Evolutionary conservation across 2,329 filamentous ascomycete species (phyloP).

Genomic region (Rhynchosporium secalis): DNA sequence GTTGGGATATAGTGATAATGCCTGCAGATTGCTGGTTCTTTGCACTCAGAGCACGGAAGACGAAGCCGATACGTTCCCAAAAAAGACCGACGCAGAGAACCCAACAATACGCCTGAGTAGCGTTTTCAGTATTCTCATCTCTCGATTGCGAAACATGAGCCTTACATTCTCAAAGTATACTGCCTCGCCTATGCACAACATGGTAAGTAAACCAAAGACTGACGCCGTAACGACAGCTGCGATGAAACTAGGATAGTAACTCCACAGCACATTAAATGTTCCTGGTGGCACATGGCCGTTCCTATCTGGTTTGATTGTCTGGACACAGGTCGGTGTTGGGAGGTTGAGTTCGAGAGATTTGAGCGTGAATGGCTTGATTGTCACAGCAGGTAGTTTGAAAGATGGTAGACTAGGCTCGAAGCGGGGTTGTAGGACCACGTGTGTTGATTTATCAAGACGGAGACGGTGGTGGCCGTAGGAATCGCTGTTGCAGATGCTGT

Average conservation of each 20-base stretch:
- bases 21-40: constrained; percentile 41
- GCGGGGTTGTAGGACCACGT: neutral
- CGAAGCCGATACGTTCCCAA: constrained; percentile 45
- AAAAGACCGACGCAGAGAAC: constrained; percentile 46
- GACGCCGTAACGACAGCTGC: constrained; percentile 40
- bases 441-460: neutral
- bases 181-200: constrained; percentile 40
- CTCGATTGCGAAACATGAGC: neutral
- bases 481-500: neutral
- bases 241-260: constrained; percentile 42
- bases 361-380: constrained; percentile 1
- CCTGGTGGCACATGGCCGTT: constrained; percentile 43
- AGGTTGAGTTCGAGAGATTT: neutral
- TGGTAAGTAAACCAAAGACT: constrained; percentile 40
- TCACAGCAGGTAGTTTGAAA: neutral
- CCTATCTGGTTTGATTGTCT: constrained; percentile 41
- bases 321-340: constrained; percentile 41
- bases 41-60: constrained; percentile 44
- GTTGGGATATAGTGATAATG: constrained; percentile 39
- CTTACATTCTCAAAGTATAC: constrained; percentile 38
- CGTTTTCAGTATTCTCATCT: neutral
- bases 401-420: neutral
- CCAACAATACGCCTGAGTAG: constrained; percentile 42
- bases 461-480: neutral
- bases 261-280: constrained; percentile 40